Evolutionary conservation across 2,329 filamentous ascomycete genomes (phyloP).

Genomic region (Fusarium staphyleae): DNA sequence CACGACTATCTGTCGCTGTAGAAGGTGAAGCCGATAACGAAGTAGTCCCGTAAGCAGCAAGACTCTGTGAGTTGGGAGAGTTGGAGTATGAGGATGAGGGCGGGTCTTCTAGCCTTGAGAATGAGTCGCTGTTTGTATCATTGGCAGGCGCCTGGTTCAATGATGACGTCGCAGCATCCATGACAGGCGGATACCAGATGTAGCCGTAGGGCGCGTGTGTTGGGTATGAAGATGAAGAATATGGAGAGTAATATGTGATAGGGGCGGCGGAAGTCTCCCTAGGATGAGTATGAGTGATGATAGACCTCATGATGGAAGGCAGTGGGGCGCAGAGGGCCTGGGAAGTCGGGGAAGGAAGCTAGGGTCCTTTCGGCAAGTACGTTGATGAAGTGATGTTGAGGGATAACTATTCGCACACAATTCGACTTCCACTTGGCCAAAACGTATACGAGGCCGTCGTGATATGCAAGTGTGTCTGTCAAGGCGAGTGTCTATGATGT

Average conservation of each 20-base stretch:
- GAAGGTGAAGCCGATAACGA: slow-evolving; percentile 34
- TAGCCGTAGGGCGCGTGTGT: slow-evolving; percentile 24
- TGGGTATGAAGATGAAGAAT: slow-evolving; percentile 22
- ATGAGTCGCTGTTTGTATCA: slow-evolving; percentile 21
- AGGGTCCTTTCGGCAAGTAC: no score
- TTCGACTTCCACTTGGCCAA: no score
- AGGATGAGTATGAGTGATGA: slow-evolving; percentile 11
- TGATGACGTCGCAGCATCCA: slow-evolving; percentile 15
- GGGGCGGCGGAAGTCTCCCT: slow-evolving; percentile 16
- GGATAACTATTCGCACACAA: no score
- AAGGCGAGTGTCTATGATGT: background rate
- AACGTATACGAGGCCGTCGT: background rate
- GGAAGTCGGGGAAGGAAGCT: no score
- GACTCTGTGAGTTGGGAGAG: slow-evolving; percentile 36
- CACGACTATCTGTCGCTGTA: slow-evolving; percentile 30
- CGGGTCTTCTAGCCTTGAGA: slow-evolving; percentile 25
- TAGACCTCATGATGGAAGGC: slow-evolving; percentile 21
- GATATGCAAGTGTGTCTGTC: background rate
- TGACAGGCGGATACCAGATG: slow-evolving; percentile 30
- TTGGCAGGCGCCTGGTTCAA: slow-evolving; percentile 8
- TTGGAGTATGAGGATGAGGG: slow-evolving; percentile 35
- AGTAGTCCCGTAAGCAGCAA: slow-evolving; percentile 17
- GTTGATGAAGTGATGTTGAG: no score
- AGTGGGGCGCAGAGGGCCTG: background rate
- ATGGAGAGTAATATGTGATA: slow-evolving; percentile 16